These are phyloP conservation scores for Fusarium pilosicola DNA, from an alignment of 2,329 filamentous ascomycete genomes.

Conservation along the genomic window DNA sequence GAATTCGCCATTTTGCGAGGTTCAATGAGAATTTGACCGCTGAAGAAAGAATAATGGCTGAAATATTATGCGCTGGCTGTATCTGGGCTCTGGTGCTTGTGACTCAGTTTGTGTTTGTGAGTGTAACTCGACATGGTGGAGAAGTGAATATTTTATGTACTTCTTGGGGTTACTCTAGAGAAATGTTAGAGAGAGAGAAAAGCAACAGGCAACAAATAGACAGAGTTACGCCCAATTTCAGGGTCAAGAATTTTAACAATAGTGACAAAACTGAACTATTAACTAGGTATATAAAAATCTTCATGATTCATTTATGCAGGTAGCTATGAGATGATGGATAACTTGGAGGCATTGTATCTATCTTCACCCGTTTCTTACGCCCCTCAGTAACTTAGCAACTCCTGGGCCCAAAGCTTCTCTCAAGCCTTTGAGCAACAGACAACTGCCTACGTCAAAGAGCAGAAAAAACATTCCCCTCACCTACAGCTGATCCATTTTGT, in stretches of 20 bases:
- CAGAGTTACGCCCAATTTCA: not conserved
- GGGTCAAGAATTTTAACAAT: not conserved
- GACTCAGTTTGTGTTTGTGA: conserved; percentile 43
- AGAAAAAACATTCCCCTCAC: not conserved
- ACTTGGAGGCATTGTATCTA: not conserved
- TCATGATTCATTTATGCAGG: too few relatives aligned
- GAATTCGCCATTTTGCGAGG: conserved; percentile 62
- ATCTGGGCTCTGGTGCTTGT: conserved; percentile 21
- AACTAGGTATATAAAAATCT: too few relatives aligned
- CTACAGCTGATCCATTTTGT: not conserved
- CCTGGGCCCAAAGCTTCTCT: not conserved
- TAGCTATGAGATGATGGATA: not conserved
- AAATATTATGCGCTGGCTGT: conserved; percentile 12
- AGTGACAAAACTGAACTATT: not conserved
- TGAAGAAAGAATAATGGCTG: not conserved
- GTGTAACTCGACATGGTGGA: conserved; percentile 19
- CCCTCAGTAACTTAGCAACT: not conserved
- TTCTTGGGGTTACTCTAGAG: not conserved
- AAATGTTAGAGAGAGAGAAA: not conserved
- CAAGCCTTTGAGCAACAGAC: not conserved
- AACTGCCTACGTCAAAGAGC: not conserved
- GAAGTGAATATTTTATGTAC: not conserved
- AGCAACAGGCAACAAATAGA: not conserved
- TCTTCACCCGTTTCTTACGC: not conserved
- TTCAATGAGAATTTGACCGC: not conserved